These are phyloP conservation scores for Solanum chmielewskii DNA, from an alignment of 257 asterid genomes.

Conservation along the genomic window DNA sequence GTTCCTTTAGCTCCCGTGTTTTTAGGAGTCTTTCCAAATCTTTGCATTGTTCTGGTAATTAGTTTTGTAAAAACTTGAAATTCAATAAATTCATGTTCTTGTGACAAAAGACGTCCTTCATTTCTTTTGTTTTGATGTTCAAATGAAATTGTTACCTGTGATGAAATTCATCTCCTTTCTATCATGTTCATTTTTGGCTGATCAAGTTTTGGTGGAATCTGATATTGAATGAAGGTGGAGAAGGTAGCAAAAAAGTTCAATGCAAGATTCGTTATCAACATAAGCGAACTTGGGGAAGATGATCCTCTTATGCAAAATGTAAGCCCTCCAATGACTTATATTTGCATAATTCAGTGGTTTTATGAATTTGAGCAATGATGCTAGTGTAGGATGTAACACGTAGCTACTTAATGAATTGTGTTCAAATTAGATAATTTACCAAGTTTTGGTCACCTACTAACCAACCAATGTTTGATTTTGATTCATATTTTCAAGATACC, in stretches of 20 bases:
- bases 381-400: not conserved
- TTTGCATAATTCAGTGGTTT: not conserved
- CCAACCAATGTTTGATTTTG: not conserved
- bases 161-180: not conserved
- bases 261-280: constrained; percentile 30
- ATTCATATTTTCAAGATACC: not conserved
- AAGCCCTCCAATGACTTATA: constrained; percentile 7
- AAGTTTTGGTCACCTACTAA: not conserved
- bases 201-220: not conserved
- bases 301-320: constrained; percentile 51
- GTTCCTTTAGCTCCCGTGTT: not conserved
- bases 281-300: constrained; percentile 45
- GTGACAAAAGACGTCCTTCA: not conserved
- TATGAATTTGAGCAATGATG: not conserved
- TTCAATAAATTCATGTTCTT: not conserved
- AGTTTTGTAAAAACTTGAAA: not conserved
- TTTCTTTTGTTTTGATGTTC: not conserved
- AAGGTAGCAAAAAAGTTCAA: constrained; percentile 30
- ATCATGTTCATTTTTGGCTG: not conserved
- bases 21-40: not conserved
- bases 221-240: constrained; percentile 33
- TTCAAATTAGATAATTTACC: not conserved
- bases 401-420: not conserved
- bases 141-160: not conserved
- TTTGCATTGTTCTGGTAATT: not conserved